Evolutionary conservation across 1,139 yeast species (phyloP), one percentile per base, ranked within the genome.

Genomic region (Sugiyamaella castrensis): DNA sequence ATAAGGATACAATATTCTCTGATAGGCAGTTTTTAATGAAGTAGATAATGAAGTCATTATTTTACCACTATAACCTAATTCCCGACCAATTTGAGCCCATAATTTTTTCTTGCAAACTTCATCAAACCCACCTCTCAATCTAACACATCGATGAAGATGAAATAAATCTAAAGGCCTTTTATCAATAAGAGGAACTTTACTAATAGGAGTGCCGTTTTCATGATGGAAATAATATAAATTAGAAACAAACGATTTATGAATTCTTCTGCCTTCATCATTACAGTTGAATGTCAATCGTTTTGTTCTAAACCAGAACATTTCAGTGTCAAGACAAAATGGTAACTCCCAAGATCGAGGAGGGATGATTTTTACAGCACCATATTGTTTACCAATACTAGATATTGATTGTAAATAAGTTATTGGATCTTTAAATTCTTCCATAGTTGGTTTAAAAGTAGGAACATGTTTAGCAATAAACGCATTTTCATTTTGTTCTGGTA

Each of bases 361-460:
- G 27, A 74, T 68, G n/a, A 88, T 69, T 63, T 86, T 87, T 13
- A 86, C 75, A 11, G 91, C 91, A 1, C 96, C 96, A 61, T 71
- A 76, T 40, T 71, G 61, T 43, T 65, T 64, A 0, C 87, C 89
- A 35, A 57, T 56, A 11, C 56, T 48, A 9, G 67, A 58, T 8
- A 69, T 58, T 36, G 53, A 51, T 33, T 57, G 59, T 37, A 69
- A 59, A 47, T 67, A 69, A 28, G 50, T 52, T 11, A 65, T 52
- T 2, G 80, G 78, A 60, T 82, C 83, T 15, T 67, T 60, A 46
- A 73, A 71, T 51, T 76, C 76, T 11, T 70, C 71, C 34, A 66
- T 70, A 4, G 72, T 64, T 15, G 82, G 73, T 35, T 68, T 64
- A 50, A 73, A 74, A 1, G 73, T 69, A 1, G 85, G 85, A 11